Base-by-base conservation (phyloP, 169 alveolate species). In the Eimeria praecox region DNA sequence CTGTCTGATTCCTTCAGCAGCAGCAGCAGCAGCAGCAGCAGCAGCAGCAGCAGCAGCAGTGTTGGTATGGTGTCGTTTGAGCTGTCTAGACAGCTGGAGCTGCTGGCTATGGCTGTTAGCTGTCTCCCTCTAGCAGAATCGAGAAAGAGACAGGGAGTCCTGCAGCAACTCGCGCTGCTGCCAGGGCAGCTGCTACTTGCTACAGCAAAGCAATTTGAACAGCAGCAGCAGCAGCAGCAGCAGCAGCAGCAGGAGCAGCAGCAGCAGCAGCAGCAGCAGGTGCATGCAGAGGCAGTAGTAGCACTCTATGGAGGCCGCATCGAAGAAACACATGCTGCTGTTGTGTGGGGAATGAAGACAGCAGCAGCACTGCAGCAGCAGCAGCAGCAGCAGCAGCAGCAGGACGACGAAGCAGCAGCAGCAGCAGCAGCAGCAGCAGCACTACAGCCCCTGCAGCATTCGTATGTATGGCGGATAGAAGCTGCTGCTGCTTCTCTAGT, bases 181-280 rank as follows among this genome's bases (percentile, higher is more conserved):
- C 8, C 89, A 4, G 89, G 40, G 33, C 56, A 44, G 44, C 89
- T 78, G 40, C 35, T 78, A 3, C 33, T 64, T 44, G 89, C 66
- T 42, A 33, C 89, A 14, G 89, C 89, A 78, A 56, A 56, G 42
- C 66, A 38, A 33, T 44, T 42, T 12, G 30, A 42, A 12, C 44
- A 78, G 66, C 89, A 78, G 64, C 89, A 78, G 89, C 89, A 78
- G 64, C 89, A 42, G 89, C 89, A 78, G 89, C 66, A 78, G 89
- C 66, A 78, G 89, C 66, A 78, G 89, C 18, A 27, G 85, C 85
- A 73, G 49, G 30, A 27, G 85, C 85, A 33, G 64, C 89, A 42
- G 89, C 89, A 78, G 89, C 66, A 78, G 89, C 66, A 78, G 89
- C 66, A 78, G 89, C 18, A 27, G 85, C 85, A 73, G 49, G 30